These are phyloP conservation scores for Huntiella omanensis DNA, from an alignment of 2,329 filamentous ascomycete species.

Conservation along the genomic window DNA sequence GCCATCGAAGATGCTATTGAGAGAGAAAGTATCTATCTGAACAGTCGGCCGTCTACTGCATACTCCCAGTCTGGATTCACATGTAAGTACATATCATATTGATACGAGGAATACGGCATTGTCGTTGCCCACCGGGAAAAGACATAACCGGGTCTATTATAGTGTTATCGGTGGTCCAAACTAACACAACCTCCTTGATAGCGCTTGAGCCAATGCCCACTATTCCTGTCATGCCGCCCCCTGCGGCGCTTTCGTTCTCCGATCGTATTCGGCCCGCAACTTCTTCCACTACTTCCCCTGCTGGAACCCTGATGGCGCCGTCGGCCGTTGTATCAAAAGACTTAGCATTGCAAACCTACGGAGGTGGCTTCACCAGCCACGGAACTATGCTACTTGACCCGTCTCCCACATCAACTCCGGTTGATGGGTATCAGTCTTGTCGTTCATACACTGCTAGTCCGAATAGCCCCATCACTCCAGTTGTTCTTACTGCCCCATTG, in stretches of 20 bases:
- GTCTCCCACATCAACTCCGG: background rate
- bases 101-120: background rate
- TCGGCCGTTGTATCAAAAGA: background rate
- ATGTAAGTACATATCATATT: slow-evolving; percentile 15
- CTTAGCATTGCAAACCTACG: background rate
- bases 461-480: slow-evolving; percentile 5
- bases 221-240: slow-evolving; percentile 39
- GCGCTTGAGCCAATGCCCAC: slow-evolving; percentile 33
- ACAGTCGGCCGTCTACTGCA: slow-evolving; percentile 33
- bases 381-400: background rate
- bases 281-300: slow-evolving; percentile 18
- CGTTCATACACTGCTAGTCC: slow-evolving; percentile 1
- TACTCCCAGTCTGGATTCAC: slow-evolving; percentile 19
- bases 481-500: slow-evolving; percentile 32
- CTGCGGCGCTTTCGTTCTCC: slow-evolving; percentile 37
- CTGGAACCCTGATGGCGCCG: slow-evolving; percentile 15
- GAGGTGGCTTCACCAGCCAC: background rate
- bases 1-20: slow-evolving; percentile 42
- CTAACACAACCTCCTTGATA: slow-evolving; percentile 12
- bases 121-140: background rate
- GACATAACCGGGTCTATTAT: background rate
- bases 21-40: slow-evolving; percentile 37
- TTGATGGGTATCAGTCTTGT: background rate
- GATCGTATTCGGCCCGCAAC: slow-evolving; percentile 27
- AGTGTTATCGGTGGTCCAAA: background rate